Evolutionary conservation across 768 basidiomycete species (phyloP).

Genomic region (Ephemerocybe angulata): DNA sequence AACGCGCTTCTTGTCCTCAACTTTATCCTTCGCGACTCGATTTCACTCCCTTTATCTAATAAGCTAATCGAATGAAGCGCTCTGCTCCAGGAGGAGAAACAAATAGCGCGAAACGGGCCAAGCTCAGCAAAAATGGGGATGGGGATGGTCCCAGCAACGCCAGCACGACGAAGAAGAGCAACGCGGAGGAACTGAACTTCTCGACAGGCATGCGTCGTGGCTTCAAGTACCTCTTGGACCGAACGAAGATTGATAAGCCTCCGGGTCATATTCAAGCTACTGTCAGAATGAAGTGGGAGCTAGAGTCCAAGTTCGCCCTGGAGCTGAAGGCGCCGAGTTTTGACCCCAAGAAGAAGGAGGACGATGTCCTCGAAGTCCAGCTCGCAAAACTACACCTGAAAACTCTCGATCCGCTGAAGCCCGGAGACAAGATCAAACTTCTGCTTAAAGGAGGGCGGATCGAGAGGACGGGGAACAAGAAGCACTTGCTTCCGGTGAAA

Average conservation of each 20-base stretch:
- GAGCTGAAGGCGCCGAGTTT: not conserved
- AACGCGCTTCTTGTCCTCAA: not conserved
- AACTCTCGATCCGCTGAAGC: not conserved
- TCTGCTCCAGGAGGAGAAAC: not conserved
- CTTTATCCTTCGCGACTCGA: not conserved
- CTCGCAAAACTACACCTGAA: not conserved
- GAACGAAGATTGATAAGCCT: not conserved
- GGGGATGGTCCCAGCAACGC: not conserved
- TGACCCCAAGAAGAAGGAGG: not conserved
- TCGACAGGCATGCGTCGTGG: not conserved
- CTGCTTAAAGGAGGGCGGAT: slow-evolving; percentile 43
- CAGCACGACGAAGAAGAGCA: not conserved
- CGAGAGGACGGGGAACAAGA: slow-evolving; percentile 23
- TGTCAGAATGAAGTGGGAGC: not conserved
- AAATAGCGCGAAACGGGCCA: not conserved
- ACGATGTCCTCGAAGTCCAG: not conserved
- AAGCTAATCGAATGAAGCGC: not conserved
- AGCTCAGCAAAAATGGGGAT: not conserved
- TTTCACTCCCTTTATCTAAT: not conserved
- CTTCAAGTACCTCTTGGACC: not conserved
- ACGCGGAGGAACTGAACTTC: not conserved
- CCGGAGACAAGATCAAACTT: slow-evolving; percentile 39
- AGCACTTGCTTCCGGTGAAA: slow-evolving; percentile 34
- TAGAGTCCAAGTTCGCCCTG: not conserved
- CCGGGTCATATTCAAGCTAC: not conserved